Conservation (phyloP, 768 basidiomycete species). For the Termitomyces sp. region DNA sequence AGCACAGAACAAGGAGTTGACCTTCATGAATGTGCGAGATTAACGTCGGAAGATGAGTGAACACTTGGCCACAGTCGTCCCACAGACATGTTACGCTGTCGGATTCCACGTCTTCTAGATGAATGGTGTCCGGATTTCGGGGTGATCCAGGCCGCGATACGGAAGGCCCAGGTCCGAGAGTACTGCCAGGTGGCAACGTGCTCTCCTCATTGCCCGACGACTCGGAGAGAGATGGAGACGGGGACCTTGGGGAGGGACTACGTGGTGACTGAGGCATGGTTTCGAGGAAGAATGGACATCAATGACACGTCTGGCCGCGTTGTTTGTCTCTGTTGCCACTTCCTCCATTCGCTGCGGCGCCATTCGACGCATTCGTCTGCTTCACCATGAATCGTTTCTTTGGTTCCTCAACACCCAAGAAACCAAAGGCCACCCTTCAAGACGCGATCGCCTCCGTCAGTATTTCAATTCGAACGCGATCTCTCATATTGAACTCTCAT, state of each 20-base stretch:
- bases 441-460: constrained; percentile 91
- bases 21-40: constrained; percentile 84
- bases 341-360: not conserved
- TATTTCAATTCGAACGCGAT: constrained; percentile 11
- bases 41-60: constrained; percentile 66
- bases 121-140: constrained; percentile 10
- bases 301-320: constrained; percentile 8
- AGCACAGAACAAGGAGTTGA: constrained; percentile 31
- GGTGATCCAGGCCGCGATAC: constrained; percentile 13
- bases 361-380: not conserved
- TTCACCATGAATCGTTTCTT: constrained; percentile 75
- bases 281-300: not conserved
- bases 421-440: constrained; percentile 80
- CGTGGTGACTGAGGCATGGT: constrained; percentile 10
- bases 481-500: constrained; percentile 9
- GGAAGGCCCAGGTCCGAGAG: constrained; percentile 2
- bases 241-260: constrained; percentile 6
- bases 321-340: constrained; percentile 9
- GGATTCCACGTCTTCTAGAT: constrained; percentile 12
- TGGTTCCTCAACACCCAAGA: constrained; percentile 68
- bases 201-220: constrained; percentile 25
- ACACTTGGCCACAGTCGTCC: constrained; percentile 77
- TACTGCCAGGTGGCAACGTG: constrained; percentile 20
- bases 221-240: constrained; percentile 22
- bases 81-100: constrained; percentile 79